These are phyloP conservation scores for Russula virescens DNA, from an alignment of 768 basidiomycete genomes.

Conservation along the genomic window DNA sequence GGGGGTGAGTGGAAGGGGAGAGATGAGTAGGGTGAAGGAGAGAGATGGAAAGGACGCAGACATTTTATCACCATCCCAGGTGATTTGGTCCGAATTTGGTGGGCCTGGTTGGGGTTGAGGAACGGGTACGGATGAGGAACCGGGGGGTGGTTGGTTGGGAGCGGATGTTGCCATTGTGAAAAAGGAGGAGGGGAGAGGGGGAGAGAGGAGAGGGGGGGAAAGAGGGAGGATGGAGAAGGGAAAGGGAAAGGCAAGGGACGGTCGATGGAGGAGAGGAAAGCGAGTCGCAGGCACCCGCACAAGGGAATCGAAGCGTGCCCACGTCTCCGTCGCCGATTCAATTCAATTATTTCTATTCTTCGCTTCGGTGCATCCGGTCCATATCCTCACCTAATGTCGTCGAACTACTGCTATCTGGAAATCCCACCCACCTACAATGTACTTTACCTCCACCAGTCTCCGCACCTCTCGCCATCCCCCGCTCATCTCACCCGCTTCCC, in stretches of 20 bases:
- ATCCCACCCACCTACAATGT: conserved; percentile 80
- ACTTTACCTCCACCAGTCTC: conserved; percentile 76
- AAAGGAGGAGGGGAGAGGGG: not conserved
- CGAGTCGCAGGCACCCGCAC: not conserved
- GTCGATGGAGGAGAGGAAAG: not conserved
- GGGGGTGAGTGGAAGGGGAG: too few species aligned
- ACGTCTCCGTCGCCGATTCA: conserved; percentile 10
- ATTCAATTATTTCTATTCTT: conserved; percentile 11
- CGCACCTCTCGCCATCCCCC: conserved; percentile 81
- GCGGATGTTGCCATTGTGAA: conserved; percentile 17
- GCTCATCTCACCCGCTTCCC: conserved; percentile 46
- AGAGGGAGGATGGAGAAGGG: not conserved
- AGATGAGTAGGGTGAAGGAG: not conserved
- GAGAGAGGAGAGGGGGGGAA: not conserved
- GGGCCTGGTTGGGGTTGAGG: conserved; percentile 15
- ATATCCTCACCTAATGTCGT: conserved; percentile 41
- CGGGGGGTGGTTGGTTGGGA: conserved; percentile 16
- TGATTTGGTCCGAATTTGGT: conserved; percentile 31
- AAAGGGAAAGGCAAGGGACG: not conserved
- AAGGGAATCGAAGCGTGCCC: conserved; percentile 1
- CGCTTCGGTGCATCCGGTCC: not conserved
- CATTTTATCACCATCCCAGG: conserved; percentile 88
- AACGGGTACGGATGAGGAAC: conserved; percentile 12
- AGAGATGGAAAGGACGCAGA: conserved; percentile 28
- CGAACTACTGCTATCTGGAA: conserved; percentile 81